Percentiles rank a stretch among this genome's conserved stretches.
These are phyloP conservation scores for Ganoderma sp. DNA, from an alignment of 1,284 basidiomycete species.

Conservation along the genomic window DNA sequence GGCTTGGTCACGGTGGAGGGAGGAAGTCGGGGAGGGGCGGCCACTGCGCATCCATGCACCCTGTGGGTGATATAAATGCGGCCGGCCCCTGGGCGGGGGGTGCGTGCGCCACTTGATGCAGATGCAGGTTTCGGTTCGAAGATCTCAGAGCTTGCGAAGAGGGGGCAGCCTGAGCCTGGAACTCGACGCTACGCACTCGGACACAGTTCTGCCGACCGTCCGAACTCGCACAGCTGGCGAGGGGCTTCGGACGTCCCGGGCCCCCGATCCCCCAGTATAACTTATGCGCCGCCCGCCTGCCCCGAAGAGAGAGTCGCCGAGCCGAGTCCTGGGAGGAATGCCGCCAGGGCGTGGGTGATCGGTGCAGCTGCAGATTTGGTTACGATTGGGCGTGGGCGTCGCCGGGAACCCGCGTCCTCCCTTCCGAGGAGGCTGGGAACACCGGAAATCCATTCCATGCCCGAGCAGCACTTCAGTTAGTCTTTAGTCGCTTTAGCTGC, in stretches of 20 bases:
- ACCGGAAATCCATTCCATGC: neutral
- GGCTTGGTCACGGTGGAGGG: neutral
- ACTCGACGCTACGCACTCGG: neutral
- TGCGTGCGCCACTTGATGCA: slow-evolving; percentile 5
- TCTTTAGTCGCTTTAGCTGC: neutral
- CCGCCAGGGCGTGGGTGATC: neutral
- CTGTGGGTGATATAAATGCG: slow-evolving; percentile 11
- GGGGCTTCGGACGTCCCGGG: neutral
- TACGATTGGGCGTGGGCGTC: neutral
- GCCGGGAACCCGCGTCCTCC: neutral
- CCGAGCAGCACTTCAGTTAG: slow-evolving; percentile 1
- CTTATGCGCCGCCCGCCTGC: neutral
- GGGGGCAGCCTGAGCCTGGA: neutral
- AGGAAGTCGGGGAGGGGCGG: neutral
- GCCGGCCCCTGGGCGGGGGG: neutral
- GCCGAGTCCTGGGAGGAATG: neutral
- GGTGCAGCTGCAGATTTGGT: neutral
- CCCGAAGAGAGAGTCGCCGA: slow-evolving; percentile 1
- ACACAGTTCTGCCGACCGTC: neutral
- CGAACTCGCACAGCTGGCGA: neutral
- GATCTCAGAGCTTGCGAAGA: neutral
- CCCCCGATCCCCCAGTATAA: too few species aligned
- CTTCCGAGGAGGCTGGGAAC: neutral
- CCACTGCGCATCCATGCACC: slow-evolving; percentile 8
- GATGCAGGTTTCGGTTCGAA: neutral